Base-by-base conservation (phyloP, 768 basidiomycete species). In the Ramaria sp. region DNA sequence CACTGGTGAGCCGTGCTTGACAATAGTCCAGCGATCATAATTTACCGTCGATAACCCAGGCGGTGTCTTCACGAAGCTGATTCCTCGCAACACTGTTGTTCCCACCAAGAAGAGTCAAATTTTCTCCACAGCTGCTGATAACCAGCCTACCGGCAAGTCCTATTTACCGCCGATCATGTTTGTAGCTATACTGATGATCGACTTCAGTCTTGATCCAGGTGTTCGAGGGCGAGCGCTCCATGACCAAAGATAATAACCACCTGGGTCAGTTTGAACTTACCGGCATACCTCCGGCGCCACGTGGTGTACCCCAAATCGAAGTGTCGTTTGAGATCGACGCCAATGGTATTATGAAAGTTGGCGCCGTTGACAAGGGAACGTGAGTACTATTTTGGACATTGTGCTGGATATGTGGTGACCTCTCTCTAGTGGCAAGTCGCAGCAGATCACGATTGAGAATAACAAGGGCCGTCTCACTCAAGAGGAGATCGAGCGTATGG, bases 171-270 rank as follows among this genome's bases (percentile, higher is more conserved):
- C n/a, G n/a, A n/a, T n/a, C n/a, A n/a, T n/a, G n/a, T n/a, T n/a
- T n/a, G n/a, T n/a, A n/a, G n/a, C n/a, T n/a, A n/a, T n/a, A n/a
- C n/a, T n/a, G n/a, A n/a, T n/a, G n/a, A n/a, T n/a, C n/a, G n/a
- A n/a, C n/a, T n/a, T n/a, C n/a, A n/a, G n/a, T n/a, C n/a, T n/a
- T n/a, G n/a, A n/a, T n/a, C n/a, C n/a, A n/a, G n/a, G n/a, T n/a
- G n/a, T n/a, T n/a, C n/a, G n/a, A n/a, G n/a, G n/a, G n/a, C n/a
- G n/a, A n/a, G n/a, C n/a, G n/a, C n/a, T n/a, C n/a, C n/a, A n/a
- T n/a, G n/a, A 97, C 95, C 62, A 95, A 95, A 83, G 95, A 97
- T 75, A 97, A 96, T 82, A 95, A 96, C 76, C 84, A 87, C 51
- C 87, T 98, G 63, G 94, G 95, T 74, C 93, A 93, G 71, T 97